Base-by-base conservation (phyloP, 768 basidiomycete species). In the Boletus rex-veris region DNA sequence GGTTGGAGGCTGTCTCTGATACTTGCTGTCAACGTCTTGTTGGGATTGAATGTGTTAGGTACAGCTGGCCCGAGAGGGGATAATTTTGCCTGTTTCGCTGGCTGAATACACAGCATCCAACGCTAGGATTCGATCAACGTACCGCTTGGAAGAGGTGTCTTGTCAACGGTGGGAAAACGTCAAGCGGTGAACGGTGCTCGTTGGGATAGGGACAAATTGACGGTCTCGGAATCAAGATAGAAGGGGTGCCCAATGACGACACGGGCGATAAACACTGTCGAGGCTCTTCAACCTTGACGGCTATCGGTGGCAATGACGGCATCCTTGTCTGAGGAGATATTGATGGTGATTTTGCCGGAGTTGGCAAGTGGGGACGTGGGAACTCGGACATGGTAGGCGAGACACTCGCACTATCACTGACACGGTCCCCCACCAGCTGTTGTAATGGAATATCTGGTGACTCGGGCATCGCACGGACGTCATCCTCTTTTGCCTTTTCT, bases 261-360 rank as follows among this genome's bases (percentile, higher is more conserved):
- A 50, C 28, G 16, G 57, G 56, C 0, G 46, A 55, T 2, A 50
- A 12, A 26, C 36, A 51, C 14, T 40, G 50, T 40, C 44, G 44
- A 12, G 21, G 1, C 0, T 66, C 66, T n/a, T 70, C 69, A 11
- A 56, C 26, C 52, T 70, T 70, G 45, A 71, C 57, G 9, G 62
- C 64, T 33, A 70, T 71, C 24, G 64, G 62, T 0, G 69, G 69
- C 30, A 71, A 45, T n/a, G 70, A 71, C 16, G 33, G 58, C 33
- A 60, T 36, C 15, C 68, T 51, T 21, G 51, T 51, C 3, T 52
- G 48, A 2, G 58, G 59, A 0, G 55, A 52, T 46, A 30, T 41
- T 1, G 49, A 30, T 0, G 69, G 68, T 0, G 68, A 70, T 18
- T 59, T 58, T 16, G 70, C 57, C 26, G 68, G 69, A 0, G 69